Base-by-base conservation (phyloP, 2,329 filamentous ascomycete species). In the Niveomyces coronatus region DNA sequence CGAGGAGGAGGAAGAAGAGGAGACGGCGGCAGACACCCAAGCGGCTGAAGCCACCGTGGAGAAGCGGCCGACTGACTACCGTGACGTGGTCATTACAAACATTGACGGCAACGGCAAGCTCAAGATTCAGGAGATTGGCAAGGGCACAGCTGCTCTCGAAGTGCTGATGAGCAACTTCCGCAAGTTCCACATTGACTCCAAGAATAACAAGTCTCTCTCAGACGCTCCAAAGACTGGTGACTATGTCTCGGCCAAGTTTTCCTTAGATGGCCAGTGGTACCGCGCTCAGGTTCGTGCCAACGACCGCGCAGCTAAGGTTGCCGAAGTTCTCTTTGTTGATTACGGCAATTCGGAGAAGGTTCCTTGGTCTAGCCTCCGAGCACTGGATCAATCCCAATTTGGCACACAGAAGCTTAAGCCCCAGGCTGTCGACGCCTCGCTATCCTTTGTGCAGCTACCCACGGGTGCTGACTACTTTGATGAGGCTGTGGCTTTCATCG, bases 291-390 rank as follows among this genome's bases (percentile, higher is more conserved):
- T 98, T 44, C 82, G 88, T 45, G 79, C 88, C 56, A 95, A 96
- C 61, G 91, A 98, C 64, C 86, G 91, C 45, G 74, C 88, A 8
- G 81, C 80, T 53, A 86, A 91, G 71, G 78, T 84, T 50, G 82
- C 87, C 17, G 91, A 98, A 61, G 82, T 98, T 18, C 66, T 93
- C 31, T 98, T 94, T 63, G 77, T 98, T 45, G 91, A 98, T 66
- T 98, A 93, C 61, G 91, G 91, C 51, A 98, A 98, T 71, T 82
- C 76, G 39, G 91, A 98, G 63, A 82, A 79, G 54, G 70, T 94
- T 41, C 76, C 88, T 0, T 98, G 89, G 87, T 74, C 78, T 17
- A 73, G 76, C 48, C 76, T 98, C 30, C 83, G 91, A 19, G 71
- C 86, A n/a, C 74, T 98, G 34, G 74, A 79, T 35, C 78, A 85